These are phyloP conservation scores for Sphagnurus paluster DNA, from an alignment of 1,284 basidiomycete species.

Conservation along the genomic window DNA sequence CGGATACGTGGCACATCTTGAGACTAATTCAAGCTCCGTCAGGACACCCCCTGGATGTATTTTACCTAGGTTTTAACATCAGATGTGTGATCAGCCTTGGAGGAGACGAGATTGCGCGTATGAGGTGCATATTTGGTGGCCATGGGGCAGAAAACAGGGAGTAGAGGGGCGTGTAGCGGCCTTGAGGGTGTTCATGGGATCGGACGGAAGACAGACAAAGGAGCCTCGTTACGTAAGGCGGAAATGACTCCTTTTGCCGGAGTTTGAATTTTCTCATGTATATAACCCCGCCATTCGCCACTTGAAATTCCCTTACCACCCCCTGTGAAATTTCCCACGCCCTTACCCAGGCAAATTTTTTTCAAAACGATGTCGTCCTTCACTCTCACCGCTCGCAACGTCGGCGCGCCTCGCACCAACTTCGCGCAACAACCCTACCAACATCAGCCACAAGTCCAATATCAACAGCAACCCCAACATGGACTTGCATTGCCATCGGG, in stretches of 20 bases:
- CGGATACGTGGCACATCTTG: constrained; percentile 2
- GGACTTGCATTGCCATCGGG: constrained; percentile 48
- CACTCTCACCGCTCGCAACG: constrained; percentile 67
- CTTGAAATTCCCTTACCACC: constrained; percentile 29
- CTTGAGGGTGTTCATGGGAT: constrained; percentile 9
- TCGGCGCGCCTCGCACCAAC: constrained; percentile 70
- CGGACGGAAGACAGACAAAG: constrained; percentile 28
- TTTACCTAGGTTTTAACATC: neutral
- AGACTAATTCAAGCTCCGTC: constrained; percentile 4
- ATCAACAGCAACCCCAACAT: constrained; percentile 37
- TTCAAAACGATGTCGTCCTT: constrained; percentile 66
- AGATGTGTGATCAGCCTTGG: neutral
- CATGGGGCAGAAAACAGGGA: neutral
- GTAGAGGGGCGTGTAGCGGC: constrained; percentile 4
- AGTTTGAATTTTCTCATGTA: constrained; percentile 39
- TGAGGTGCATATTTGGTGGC: too few species aligned
- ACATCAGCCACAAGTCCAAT: constrained; percentile 36
- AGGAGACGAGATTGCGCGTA: too few species aligned
- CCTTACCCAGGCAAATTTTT: constrained; percentile 26
- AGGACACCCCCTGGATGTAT: neutral
- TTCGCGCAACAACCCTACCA: constrained; percentile 40
- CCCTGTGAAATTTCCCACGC: constrained; percentile 39
- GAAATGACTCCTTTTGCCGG: constrained; percentile 35
- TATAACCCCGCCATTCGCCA: constrained; percentile 37
- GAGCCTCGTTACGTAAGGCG: constrained; percentile 38